These are phyloP conservation scores for Ceratocystis variospora DNA, from an alignment of 2,329 filamentous ascomycete species.

Conservation along the genomic window DNA sequence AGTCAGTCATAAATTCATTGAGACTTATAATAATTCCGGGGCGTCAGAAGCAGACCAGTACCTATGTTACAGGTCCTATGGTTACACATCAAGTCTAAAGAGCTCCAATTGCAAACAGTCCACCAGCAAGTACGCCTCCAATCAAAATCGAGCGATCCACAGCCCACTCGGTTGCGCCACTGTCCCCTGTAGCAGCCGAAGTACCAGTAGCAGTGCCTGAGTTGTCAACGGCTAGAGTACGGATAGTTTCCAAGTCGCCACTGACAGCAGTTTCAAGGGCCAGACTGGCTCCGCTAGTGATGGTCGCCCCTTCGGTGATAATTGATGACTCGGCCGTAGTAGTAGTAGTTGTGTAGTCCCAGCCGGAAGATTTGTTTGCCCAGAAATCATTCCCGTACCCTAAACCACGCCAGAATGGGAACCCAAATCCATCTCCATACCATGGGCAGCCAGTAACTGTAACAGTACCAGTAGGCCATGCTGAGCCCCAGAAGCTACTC, in stretches of 20 bases:
- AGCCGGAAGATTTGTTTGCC: slow-evolving; percentile 20
- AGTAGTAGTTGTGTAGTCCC: slow-evolving; percentile 22
- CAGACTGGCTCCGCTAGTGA: slow-evolving; percentile 17
- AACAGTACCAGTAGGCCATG: slow-evolving; percentile 21
- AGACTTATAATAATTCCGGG: not conserved
- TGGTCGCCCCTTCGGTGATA: slow-evolving; percentile 15
- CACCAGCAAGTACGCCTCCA: slow-evolving; percentile 20
- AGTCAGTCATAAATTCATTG: no score
- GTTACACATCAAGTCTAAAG: slow-evolving; percentile 19
- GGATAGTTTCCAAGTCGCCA: slow-evolving; percentile 19
- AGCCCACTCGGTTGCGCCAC: slow-evolving; percentile 11
- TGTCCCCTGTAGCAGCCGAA: slow-evolving; percentile 7
- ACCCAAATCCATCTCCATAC: slow-evolving; percentile 21
- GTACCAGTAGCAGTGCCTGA: slow-evolving; percentile 13
- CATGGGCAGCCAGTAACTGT: slow-evolving; percentile 24
- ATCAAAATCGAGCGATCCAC: slow-evolving; percentile 19
- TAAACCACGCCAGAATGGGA: slow-evolving; percentile 21
- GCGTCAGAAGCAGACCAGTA: not conserved
- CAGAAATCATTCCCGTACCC: slow-evolving; percentile 21
- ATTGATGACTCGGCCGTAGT: slow-evolving; percentile 19
- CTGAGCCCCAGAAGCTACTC: slow-evolving; percentile 19
- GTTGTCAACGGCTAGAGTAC: slow-evolving; percentile 21
- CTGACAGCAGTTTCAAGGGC: slow-evolving; percentile 19
- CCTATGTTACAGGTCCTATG: not conserved
- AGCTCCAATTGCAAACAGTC: slow-evolving; percentile 20